A percentile compares a stretch with the other conserved stretches of the same genome.
Evolutionary conservation across 192 early-diverging fungal genomes (phyloP).

Genomic region (Coemansia sp.): DNA sequence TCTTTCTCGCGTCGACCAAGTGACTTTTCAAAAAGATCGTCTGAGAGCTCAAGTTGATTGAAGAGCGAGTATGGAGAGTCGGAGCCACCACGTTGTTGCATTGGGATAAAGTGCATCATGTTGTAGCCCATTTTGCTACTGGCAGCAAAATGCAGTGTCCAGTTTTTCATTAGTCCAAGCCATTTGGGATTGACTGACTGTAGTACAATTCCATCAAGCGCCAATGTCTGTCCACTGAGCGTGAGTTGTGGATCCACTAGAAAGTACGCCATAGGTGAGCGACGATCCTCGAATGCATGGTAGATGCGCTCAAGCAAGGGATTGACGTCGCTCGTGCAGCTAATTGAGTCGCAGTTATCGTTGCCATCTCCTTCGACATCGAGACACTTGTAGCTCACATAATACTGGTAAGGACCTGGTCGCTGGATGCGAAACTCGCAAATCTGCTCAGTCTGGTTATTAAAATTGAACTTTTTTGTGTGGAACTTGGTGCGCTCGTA

Average conservation of each 20-base stretch:
- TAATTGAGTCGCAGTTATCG: constrained; percentile 14
- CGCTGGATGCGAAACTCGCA: constrained; percentile 62
- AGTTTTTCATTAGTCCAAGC: constrained; percentile 80
- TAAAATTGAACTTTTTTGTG: constrained; percentile 37
- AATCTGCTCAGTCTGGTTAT: constrained; percentile 60
- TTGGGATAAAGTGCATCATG: constrained; percentile 96
- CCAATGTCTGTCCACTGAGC: constrained; percentile 59
- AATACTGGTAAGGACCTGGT: constrained; percentile 89
- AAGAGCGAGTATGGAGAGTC: constrained; percentile 98
- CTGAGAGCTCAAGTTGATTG: constrained; percentile 88
- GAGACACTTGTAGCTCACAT: constrained; percentile 64
- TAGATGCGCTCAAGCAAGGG: constrained; percentile 44
- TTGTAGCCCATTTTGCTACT: constrained; percentile 87
- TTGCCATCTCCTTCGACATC: constrained; percentile 20
- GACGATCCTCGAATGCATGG: constrained; percentile 23
- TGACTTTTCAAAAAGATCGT: constrained; percentile 77
- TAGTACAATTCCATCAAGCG: constrained; percentile 86
- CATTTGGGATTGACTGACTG: constrained; percentile 96
- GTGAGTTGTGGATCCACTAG: constrained; percentile 85
- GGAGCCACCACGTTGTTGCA: constrained; percentile 85
- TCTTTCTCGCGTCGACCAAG: constrained; percentile 57
- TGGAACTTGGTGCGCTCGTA: constrained; percentile 44
- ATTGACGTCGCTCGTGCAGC: constrained; percentile 15
- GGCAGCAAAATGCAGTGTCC: constrained; percentile 70
- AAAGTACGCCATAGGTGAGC: constrained; percentile 64